A percentile compares a stretch with the other conserved stretches of the same genome.
These are phyloP conservation scores for Aspergillus affinis DNA, from an alignment of 495 filamentous ascomycete genomes.

Conservation along the genomic window DNA sequence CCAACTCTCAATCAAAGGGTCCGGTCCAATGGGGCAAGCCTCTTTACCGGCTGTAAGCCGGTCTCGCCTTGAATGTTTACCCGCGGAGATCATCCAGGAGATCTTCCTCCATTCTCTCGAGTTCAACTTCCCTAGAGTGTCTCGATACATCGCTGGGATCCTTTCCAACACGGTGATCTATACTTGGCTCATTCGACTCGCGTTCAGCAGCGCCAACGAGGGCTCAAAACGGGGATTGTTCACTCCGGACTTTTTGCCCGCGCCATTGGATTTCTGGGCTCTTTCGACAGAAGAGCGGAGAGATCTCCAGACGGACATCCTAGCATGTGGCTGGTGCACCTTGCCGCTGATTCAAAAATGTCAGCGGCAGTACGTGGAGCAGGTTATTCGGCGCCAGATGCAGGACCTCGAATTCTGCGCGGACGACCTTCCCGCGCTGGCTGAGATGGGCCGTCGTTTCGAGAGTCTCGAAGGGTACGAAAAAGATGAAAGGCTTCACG, in stretches of 20 bases:
- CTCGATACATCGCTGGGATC: slow-evolving; percentile 30
- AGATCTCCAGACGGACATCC: slow-evolving; percentile 33
- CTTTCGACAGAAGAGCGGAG: slow-evolving; percentile 25
- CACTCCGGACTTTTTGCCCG: slow-evolving; percentile 39
- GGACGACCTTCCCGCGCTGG: slow-evolving; percentile 21
- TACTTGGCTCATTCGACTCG: slow-evolving; percentile 45
- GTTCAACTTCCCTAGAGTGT: slow-evolving; percentile 50
- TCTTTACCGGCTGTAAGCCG: slow-evolving; percentile 8
- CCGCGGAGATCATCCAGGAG: slow-evolving; percentile 51
- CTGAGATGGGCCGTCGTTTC: slow-evolving; percentile 24
- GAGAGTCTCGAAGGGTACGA: slow-evolving; percentile 20
- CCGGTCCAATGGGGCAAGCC: slow-evolving; percentile 19
- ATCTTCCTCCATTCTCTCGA: slow-evolving; percentile 54
- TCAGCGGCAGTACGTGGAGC: slow-evolving; percentile 39
- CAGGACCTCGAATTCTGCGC: slow-evolving; percentile 23
- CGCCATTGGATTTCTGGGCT: slow-evolving; percentile 33
- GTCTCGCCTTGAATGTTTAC: slow-evolving; percentile 49
- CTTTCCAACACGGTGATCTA: slow-evolving; percentile 40
- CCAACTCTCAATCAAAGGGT: neutral
- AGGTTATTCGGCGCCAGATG: slow-evolving; percentile 31
- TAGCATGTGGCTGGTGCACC: slow-evolving; percentile 48
- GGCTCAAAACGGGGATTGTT: slow-evolving; percentile 33
- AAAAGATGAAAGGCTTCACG: slow-evolving; percentile 22
- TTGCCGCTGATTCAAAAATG: slow-evolving; percentile 40
- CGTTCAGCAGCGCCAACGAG: slow-evolving; percentile 39